Base-by-base conservation (phyloP, 768 basidiomycete species). In the Boletus eberwhitei region DNA sequence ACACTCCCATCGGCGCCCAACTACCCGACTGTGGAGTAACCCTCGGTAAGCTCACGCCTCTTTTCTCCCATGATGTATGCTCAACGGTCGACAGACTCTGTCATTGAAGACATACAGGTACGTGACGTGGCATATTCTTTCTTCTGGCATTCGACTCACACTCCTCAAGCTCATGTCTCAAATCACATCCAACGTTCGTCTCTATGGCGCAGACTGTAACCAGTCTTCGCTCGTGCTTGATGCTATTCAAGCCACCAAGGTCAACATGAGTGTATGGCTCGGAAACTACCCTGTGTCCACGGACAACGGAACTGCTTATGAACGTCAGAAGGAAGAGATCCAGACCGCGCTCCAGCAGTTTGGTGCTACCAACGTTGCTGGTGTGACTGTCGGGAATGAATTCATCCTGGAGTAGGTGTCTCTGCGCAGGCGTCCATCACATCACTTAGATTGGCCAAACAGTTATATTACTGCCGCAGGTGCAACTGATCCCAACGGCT, bases 321-420 rank as follows among this genome's bases (percentile, higher is more conserved):
- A 69, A 1, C 82, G 88, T 37, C 96, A 99, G 70, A 81, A 80
- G 21, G 78, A 80, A 56, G 70, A 73, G n/a, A 82, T 94, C 52
- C 72, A 84, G 58, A 67, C 75, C 3, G 93, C 87, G 9, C 73
- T 98, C 50, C 67, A 87, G 66, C 85, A 81, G 1, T 98, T 86
- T 66, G 95, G 95, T 32, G 79, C 82, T 2, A 80, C 80, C 55
- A 70, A 93, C 62, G 81, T 98, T 49, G 75, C 73, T 0, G 96
- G 96, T 9, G 64, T 98, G 37, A 94, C 88, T 13, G 94, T 97
- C 34, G 94, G 96, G 34, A 96, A 97, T 66, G 93, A 96, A 72
- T 92, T 83, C 67, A 90, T 93, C 66, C 78, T 94, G 46, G 83
- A 93, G 84, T 87, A 45, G 4, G 79, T 73, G 8, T 39, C 19